phyloP scores from a whole-genome alignment of 1,284 basidiomycete genomes.

The Moniliella sp. region DNA sequence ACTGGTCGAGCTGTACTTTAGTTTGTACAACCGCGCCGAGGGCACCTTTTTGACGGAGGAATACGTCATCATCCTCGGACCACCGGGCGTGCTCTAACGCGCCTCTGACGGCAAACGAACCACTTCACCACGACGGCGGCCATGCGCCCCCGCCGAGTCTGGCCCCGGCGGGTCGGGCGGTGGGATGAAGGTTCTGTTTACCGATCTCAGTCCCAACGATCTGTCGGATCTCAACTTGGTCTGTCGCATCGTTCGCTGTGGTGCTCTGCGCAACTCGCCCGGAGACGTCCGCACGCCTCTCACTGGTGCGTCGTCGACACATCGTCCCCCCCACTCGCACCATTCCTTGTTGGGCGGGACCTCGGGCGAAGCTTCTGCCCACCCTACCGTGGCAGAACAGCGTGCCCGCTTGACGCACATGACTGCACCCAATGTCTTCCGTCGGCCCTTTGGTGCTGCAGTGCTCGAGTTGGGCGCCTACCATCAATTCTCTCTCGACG shows the following conservation, averaged over 20 bases:
- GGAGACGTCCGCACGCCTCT: slow-evolving; percentile 3
- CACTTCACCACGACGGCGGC: too few species aligned
- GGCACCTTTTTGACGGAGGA: slow-evolving; percentile 76
- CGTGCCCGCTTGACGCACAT: slow-evolving; percentile 13
- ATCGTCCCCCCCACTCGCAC: too few species aligned
- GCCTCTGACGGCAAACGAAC: slow-evolving; percentile 37
- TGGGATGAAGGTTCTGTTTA: slow-evolving; percentile 44
- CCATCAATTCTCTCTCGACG: slow-evolving; percentile 42
- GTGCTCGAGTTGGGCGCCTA: slow-evolving; percentile 59
- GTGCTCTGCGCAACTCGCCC: slow-evolving; percentile 54
- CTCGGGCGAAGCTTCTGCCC: slow-evolving; percentile 1
- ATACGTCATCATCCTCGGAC: slow-evolving; percentile 68
- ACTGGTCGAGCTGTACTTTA: slow-evolving; percentile 76
- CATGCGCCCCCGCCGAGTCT: too few species aligned
- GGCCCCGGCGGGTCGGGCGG: slow-evolving; percentile 48
- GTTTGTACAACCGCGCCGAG: slow-evolving; percentile 65
- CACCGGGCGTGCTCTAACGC: slow-evolving; percentile 63
- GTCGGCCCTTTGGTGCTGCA: slow-evolving; percentile 80
- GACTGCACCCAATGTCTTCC: slow-evolving; percentile 37
- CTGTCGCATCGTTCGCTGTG: slow-evolving; percentile 71
- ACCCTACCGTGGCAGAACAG: slow-evolving; percentile 8
- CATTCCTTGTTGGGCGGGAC: slow-evolving; percentile 38
- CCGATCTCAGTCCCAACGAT: slow-evolving; percentile 63
- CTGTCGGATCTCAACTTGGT: slow-evolving; percentile 40
- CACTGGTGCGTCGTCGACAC: too few species aligned